phyloP scores from a whole-genome alignment of 345 rosid genomes.

The Bruguiera gymnorhiza region DNA sequence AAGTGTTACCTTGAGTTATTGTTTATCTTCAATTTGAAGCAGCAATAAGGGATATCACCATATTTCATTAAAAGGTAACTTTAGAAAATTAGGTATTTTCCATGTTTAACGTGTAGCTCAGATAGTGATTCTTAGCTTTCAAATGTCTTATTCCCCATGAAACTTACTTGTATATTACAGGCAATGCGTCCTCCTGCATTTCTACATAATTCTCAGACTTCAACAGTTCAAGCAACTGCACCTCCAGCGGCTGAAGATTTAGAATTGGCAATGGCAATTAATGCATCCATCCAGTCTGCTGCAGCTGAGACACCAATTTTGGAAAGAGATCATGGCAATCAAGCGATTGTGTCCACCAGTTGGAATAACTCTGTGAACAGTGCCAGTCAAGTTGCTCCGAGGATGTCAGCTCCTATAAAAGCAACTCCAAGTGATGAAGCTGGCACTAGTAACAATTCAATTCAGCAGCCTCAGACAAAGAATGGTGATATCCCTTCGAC shows the following conservation, averaged over 20 bases:
- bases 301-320: constrained; percentile 34
- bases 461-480: constrained; percentile 19
- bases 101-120: background rate
- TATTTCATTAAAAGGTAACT: too few species aligned
- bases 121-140: background rate
- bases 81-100: too few species aligned
- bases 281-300: constrained; percentile 69
- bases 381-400: constrained; percentile 13
- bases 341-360: constrained; percentile 51
- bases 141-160: background rate
- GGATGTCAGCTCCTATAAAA: constrained; percentile 28
- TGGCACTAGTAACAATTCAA: constrained; percentile 21
- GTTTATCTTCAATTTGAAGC: too few species aligned
- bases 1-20: too few species aligned
- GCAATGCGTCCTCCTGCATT: constrained; percentile 57
- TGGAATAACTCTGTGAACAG: constrained; percentile 20
- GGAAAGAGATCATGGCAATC: constrained; percentile 26
- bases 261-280: constrained; percentile 71
- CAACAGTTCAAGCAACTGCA: constrained; percentile 57
- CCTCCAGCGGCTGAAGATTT: constrained; percentile 57
- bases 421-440: constrained; percentile 22
- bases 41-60: too few species aligned
- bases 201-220: constrained; percentile 41
- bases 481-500: constrained; percentile 7
- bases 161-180: constrained; percentile 35